Percentiles rank a stretch among this genome's conserved stretches.
Conservation (phyloP, 805 yeast species). For the Wickerhamiella domercqiae region DNA sequence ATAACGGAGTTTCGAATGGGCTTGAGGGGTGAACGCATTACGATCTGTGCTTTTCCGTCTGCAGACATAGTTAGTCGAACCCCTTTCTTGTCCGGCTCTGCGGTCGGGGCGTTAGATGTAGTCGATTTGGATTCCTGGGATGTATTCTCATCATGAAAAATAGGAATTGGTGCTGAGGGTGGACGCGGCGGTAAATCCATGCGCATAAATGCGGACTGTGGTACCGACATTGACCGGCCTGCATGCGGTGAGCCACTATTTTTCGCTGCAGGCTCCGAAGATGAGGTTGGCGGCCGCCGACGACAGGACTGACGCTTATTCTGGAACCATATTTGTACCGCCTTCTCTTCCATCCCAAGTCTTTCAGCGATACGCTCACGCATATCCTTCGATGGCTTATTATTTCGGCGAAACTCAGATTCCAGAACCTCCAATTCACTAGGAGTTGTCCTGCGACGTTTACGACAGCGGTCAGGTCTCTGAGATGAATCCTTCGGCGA, state of each 20-base stretch:
- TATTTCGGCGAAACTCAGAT: conserved; percentile 56
- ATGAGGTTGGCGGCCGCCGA: conserved; percentile 9
- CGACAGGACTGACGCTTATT: conserved; percentile 72
- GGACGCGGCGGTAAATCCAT: conserved; percentile 2
- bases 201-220: neutral
- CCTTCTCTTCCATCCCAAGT: conserved; percentile 92
- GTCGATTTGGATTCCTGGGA: neutral
- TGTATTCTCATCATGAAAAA: neutral
- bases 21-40: conserved; percentile 19
- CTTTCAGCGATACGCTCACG: conserved; percentile 64
- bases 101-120: too few species aligned
- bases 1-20: conserved; percentile 2
- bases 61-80: conserved; percentile 22
- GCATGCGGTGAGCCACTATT: too few species aligned
- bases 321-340: conserved; percentile 98
- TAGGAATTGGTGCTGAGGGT: neutral
- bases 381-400: conserved; percentile 65
- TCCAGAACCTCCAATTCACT: conserved; percentile 70
- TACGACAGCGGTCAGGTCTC: conserved; percentile 30
- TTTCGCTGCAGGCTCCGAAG: too few species aligned
- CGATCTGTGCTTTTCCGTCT: conserved; percentile 28
- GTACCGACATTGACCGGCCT: neutral
- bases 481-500: too few species aligned
- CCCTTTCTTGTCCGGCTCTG: conserved; percentile 3
- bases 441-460: conserved; percentile 89